Percentiles rank a stretch among this genome's conserved stretches.
These are phyloP conservation scores for Passiflora organensis DNA, from an alignment of 345 rosid genomes.

Conservation along the genomic window DNA sequence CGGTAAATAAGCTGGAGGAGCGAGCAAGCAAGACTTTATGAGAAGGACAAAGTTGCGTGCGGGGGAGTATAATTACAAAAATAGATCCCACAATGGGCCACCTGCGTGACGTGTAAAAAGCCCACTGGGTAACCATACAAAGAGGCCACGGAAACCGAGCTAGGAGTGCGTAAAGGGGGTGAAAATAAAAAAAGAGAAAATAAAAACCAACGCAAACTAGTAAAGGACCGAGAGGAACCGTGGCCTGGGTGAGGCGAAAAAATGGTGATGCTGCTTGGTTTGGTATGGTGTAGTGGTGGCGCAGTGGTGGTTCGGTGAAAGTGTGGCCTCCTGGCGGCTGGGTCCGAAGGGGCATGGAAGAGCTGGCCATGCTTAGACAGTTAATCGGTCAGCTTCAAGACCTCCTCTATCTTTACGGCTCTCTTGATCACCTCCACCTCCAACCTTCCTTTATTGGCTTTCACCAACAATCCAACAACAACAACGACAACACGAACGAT, in stretches of 20 bases:
- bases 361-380: constrained; percentile 93
- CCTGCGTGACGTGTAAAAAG: constrained; percentile 3
- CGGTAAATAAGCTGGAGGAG: too few species aligned
- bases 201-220: background rate
- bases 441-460: background rate
- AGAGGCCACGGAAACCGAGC: constrained; percentile 9
- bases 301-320: background rate
- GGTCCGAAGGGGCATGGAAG: constrained; percentile 66
- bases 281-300: background rate
- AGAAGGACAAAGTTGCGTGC: constrained; percentile 46
- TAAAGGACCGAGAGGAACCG: background rate
- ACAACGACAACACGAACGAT: constrained; percentile 32
- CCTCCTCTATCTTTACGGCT: constrained; percentile 67
- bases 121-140: constrained; percentile 5
- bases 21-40: too few species aligned
- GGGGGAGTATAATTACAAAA: constrained; percentile 38
- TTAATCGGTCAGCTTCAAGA: constrained; percentile 92
- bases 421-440: constrained; percentile 30
- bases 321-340: background rate
- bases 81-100: constrained; percentile 29
- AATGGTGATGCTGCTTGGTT: too few species aligned
- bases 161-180: background rate
- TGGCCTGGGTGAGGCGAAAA: background rate
- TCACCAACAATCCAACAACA: background rate
- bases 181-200: background rate